These are phyloP conservation scores for Selaginella moellendorffii DNA, from an alignment of 75 land plant genomes.

Conservation along the genomic window DNA sequence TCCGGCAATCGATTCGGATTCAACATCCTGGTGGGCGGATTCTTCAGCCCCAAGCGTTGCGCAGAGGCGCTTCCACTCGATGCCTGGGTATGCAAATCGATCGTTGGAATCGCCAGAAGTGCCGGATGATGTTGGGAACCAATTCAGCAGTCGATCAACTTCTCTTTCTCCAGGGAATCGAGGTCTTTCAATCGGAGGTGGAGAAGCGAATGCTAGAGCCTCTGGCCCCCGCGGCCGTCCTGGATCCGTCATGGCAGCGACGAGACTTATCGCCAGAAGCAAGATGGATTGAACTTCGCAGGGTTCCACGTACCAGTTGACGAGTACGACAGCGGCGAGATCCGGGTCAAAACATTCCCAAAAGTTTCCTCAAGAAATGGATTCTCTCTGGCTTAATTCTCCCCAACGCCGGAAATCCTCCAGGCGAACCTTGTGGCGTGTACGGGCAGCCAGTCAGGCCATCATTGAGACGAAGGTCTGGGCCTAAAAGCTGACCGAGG, in stretches of 20 bases:
- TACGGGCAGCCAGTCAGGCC: constrained; percentile 4
- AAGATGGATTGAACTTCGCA: background rate
- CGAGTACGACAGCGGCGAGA: background rate
- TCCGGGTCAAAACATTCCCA: background rate
- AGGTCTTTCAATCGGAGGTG: background rate
- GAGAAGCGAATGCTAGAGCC: background rate
- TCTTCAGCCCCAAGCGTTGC: constrained; percentile 11
- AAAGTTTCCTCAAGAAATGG: background rate
- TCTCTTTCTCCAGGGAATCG: background rate
- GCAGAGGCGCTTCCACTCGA: background rate
- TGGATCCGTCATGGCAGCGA: background rate
- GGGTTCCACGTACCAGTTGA: constrained; percentile 2
- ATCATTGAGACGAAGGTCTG: constrained; percentile 7
- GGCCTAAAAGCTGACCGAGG: background rate
- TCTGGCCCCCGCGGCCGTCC: background rate
- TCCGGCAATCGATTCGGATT: constrained; percentile 89
- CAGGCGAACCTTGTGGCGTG: constrained; percentile 3
- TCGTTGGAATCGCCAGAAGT: background rate
- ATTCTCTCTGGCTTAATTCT: constrained; percentile 11
- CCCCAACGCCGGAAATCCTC: constrained; percentile 2
- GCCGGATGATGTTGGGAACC: constrained; percentile 4
- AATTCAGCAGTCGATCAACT: background rate
- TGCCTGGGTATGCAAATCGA: background rate
- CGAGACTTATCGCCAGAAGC: background rate
- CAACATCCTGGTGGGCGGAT: constrained; percentile 90